phyloP scores from a whole-genome alignment of 1,284 basidiomycete species.

The Sanghuangporus sanghuang region DNA sequence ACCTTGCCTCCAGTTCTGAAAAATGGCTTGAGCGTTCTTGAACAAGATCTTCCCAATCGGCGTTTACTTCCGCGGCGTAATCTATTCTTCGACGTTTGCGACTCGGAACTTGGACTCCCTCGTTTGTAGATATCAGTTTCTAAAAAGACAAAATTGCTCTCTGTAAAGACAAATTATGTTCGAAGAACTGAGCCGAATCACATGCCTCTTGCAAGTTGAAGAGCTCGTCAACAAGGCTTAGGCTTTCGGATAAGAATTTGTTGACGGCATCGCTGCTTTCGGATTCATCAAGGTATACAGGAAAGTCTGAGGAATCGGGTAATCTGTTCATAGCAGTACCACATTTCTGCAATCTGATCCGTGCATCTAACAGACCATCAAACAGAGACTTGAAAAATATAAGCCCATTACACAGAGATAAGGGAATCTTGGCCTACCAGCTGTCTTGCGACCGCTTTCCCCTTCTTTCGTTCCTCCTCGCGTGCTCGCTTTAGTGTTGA shows the following conservation, averaged over 20 bases:
- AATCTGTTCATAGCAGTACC: constrained; percentile 59
- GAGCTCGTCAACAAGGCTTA: constrained; percentile 58
- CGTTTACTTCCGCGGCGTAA: constrained; percentile 20
- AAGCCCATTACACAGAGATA: background rate
- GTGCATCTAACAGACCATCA: constrained; percentile 80
- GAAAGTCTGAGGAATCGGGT: constrained; percentile 34
- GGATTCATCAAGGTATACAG: constrained; percentile 20
- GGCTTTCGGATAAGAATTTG: constrained; percentile 54
- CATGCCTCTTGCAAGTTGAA: constrained; percentile 62
- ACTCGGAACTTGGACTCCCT: constrained; percentile 44
- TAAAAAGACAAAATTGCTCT: constrained; percentile 23
- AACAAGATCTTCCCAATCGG: constrained; percentile 38
- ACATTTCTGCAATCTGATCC: constrained; percentile 87
- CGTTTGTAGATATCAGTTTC: constrained; percentile 43
- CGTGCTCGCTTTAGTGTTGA: constrained; percentile 52
- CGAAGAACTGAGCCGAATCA: background rate
- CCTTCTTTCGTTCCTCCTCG: constrained; percentile 69
- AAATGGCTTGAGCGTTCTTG: constrained; percentile 39
- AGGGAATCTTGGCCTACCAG: constrained; percentile 47
- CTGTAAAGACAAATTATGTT: background rate
- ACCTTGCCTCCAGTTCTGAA: constrained; percentile 53
- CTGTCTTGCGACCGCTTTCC: constrained; percentile 77
- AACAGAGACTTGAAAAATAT: constrained; percentile 57
- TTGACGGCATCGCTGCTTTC: constrained; percentile 28
- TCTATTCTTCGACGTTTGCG: constrained; percentile 53